Conservation (phyloP, 306 rosid genomes). For the Ziziphus jujuba region DNA sequence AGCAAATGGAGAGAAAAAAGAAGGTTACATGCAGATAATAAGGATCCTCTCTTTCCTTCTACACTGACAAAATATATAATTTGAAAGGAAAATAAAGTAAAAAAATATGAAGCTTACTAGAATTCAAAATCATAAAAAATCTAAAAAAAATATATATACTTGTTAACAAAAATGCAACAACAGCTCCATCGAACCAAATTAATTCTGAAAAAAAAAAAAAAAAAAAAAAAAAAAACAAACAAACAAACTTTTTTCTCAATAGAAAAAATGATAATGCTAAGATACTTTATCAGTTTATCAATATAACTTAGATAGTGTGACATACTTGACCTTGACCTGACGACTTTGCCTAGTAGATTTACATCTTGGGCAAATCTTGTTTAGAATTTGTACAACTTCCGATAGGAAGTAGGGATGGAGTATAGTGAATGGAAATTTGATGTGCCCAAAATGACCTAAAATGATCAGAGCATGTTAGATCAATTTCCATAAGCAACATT, state of each 20-base stretch:
- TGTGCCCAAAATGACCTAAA: conserved; percentile 89
- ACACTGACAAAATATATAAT: too few relatives aligned
- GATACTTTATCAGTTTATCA: not conserved
- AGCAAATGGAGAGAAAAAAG: too few relatives aligned
- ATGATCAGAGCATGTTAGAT: conserved; percentile 30
- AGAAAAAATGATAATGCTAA: not conserved
- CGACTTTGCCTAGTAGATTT: conserved; percentile 54
- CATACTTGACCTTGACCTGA: conserved; percentile 69
- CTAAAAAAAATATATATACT: too few relatives aligned
- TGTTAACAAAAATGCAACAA: too few relatives aligned
- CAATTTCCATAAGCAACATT: conserved; percentile 16
- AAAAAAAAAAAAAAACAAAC: not conserved
- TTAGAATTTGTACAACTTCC: conserved; percentile 75
- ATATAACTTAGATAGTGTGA: conserved; percentile 26
- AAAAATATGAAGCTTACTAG: too few relatives aligned
- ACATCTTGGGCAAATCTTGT: conserved; percentile 84
- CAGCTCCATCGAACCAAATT: not conserved
- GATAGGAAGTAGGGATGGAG: conserved; percentile 79
- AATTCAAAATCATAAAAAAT: too few relatives aligned
- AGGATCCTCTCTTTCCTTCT: too few relatives aligned
- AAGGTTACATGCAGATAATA: too few relatives aligned
- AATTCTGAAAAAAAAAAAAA: not conserved
- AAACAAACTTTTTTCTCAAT: not conserved
- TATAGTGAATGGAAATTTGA: conserved; percentile 61
- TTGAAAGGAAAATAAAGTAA: too few relatives aligned